phyloP scores from a whole-genome alignment of 2,329 filamentous ascomycete species.

The Helminthosporium solani region DNA sequence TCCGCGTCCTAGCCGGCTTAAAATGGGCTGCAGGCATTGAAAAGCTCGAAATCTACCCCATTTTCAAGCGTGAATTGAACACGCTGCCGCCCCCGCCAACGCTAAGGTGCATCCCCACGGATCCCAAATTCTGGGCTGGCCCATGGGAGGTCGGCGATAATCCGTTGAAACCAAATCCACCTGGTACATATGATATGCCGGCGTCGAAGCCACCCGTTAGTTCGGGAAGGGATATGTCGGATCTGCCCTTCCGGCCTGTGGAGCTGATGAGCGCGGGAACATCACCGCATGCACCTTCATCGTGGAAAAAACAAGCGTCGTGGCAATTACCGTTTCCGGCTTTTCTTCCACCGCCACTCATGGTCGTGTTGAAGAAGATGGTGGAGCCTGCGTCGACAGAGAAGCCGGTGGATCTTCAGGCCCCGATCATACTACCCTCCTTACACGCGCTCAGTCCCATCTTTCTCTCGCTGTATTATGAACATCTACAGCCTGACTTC shows the following conservation, averaged over 20 bases:
- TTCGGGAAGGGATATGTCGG: constrained; percentile 10
- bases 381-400: constrained; percentile 9
- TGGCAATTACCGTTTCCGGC: constrained; percentile 18
- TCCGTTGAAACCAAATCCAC: constrained; percentile 28
- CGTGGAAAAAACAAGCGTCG: constrained; percentile 7
- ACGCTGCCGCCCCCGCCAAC: constrained; percentile 30
- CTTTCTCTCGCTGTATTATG: constrained; percentile 36
- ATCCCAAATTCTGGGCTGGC: constrained; percentile 16
- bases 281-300: constrained; percentile 2
- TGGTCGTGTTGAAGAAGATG: constrained; percentile 21
- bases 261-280: constrained; percentile 5
- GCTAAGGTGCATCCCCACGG: constrained; percentile 5
- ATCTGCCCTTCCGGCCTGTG: constrained; percentile 7
- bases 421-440: constrained; percentile 22
- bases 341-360: constrained; percentile 32
- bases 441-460: constrained; percentile 36
- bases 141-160: constrained; percentile 17
- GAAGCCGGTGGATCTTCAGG: constrained; percentile 20
- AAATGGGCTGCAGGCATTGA: constrained; percentile 36
- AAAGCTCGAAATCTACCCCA: constrained; percentile 30
- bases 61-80: constrained; percentile 30
- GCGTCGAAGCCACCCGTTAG: constrained; percentile 3
- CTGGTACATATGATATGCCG: constrained; percentile 21
- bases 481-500: constrained; percentile 30
- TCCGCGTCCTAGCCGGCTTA: constrained; percentile 30